Base-by-base conservation (phyloP, 768 basidiomycete species). In the Termitomyces sp. region DNA sequence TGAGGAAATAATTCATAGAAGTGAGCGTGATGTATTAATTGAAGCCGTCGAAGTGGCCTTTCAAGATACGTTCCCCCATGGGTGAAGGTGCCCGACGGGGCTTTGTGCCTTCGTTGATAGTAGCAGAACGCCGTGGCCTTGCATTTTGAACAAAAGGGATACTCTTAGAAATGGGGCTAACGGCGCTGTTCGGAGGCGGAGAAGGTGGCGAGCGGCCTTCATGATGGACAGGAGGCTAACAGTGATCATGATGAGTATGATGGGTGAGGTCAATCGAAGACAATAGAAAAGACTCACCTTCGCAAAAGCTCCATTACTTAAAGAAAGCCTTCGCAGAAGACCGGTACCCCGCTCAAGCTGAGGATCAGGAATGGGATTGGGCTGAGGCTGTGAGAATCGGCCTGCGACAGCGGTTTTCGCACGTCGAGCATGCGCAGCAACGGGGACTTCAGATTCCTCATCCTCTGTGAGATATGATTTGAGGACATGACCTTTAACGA, bases 31-130 rank as follows among this genome's bases (percentile, higher is more conserved):
- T 57, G 53, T 58, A 42, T 82, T 75, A 92, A 70, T 91, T 90
- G 80, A 94, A 94, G 53, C 92, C 89, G 70, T 94, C 92, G 67
- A 94, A 94, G 68, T 94, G 92, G 9, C 92, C 92, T 78, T 91
- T 94, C 66, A 94, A 82, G 62, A 94, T 93, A 61, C 92, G 81
- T 75, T 94, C 92, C 64, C 92, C 93, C 92, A 93, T 94, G 7
- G 92, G 92, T 42, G 90, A 92, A 20, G 91, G 92, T 3, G 89
- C 90, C 63, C 86, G 79, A 58, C 83, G 86, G 11, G 81, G 81
- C 54, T 81, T 81, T n/a, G 72, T 63, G 15, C 79, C 76, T 52
- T 72, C 69, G 46, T 80, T 81, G 57, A 88, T 70, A 20, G 88
- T 89, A 4, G 87, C 84, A n/a, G 88, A 82, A 20, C 89, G 86